phyloP scores from a whole-genome alignment of 139 green algal genomes.

The Chlorella sp. region DNA sequence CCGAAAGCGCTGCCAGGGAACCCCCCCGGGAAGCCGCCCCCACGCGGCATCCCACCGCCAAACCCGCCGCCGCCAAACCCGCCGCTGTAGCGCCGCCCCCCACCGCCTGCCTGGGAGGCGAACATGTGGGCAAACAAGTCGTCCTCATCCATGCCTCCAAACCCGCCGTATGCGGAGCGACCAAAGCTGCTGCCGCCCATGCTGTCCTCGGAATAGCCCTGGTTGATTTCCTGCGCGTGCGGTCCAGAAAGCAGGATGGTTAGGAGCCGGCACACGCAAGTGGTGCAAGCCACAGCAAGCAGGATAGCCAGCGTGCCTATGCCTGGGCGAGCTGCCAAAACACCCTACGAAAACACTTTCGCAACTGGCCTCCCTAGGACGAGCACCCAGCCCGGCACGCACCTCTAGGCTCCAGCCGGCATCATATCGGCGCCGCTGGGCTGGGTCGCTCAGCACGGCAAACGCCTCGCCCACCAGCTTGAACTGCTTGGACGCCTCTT shows the following conservation, averaged over 20 bases:
- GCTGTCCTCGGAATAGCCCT: constrained; percentile 10
- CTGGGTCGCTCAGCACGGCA: constrained; percentile 56
- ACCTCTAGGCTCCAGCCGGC: constrained; percentile 38
- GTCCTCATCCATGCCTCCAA: constrained; percentile 27
- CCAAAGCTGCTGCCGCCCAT: background rate
- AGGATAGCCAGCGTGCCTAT: no score
- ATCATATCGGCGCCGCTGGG: constrained; percentile 69
- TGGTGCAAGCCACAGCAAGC: no score
- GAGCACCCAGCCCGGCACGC: background rate
- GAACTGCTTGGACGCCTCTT: constrained; percentile 55
- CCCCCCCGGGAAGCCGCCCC: constrained; percentile 13
- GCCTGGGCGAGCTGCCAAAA: no score
- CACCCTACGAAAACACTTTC: no score
- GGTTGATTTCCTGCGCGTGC: constrained; percentile 41
- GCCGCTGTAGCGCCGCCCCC: background rate
- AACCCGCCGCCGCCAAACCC: background rate
- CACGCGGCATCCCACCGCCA: background rate
- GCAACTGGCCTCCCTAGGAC: no score
- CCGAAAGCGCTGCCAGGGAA: background rate
- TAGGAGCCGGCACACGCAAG: no score
- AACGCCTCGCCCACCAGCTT: constrained; percentile 57
- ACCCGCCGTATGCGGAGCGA: constrained; percentile 22
- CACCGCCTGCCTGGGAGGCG: constrained; percentile 24
- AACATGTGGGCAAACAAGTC: constrained; percentile 28
- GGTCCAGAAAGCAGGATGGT: no score